Percentiles rank a stretch among this genome's conserved stretches.
phyloP scores from a whole-genome alignment of 441 rosid genomes.

The Jatropha podagrica region DNA sequence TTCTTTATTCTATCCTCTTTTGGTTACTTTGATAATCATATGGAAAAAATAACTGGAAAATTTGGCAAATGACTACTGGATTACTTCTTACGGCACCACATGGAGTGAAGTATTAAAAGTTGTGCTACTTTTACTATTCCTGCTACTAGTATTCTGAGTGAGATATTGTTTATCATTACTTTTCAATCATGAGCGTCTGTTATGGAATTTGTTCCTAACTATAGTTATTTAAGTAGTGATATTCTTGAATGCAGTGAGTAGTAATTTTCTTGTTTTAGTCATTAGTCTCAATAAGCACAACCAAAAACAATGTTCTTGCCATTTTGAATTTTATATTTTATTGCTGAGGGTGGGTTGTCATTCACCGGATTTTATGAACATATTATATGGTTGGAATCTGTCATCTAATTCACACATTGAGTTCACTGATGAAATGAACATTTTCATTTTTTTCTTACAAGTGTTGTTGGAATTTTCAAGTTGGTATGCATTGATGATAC shows the following conservation, averaged over 20 bases:
- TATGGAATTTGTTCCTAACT: neutral
- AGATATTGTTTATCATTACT: neutral
- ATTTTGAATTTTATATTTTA: neutral
- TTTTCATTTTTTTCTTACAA: neutral
- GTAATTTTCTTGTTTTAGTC: neutral
- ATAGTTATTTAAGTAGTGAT: neutral
- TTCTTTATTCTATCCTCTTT: no score
- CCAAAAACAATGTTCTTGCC: neutral
- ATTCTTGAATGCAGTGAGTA: neutral
- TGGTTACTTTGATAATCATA: neutral
- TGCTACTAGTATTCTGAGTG: neutral
- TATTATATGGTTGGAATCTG: slow-evolving; percentile 2
- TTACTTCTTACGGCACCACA: neutral
- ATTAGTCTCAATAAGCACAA: neutral
- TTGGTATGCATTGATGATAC: neutral
- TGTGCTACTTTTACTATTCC: neutral
- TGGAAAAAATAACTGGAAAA: neutral
- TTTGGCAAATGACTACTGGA: neutral
- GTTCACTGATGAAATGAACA: neutral
- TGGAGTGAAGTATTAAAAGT: no score
- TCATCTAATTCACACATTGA: neutral
- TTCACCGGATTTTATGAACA: neutral
- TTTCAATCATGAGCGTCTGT: neutral
- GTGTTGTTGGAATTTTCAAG: neutral
- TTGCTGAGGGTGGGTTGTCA: neutral